Evolutionary conservation across 371 early-diverging fungal genomes (phyloP).

Genomic region (Vittaforma corneae): DNA sequence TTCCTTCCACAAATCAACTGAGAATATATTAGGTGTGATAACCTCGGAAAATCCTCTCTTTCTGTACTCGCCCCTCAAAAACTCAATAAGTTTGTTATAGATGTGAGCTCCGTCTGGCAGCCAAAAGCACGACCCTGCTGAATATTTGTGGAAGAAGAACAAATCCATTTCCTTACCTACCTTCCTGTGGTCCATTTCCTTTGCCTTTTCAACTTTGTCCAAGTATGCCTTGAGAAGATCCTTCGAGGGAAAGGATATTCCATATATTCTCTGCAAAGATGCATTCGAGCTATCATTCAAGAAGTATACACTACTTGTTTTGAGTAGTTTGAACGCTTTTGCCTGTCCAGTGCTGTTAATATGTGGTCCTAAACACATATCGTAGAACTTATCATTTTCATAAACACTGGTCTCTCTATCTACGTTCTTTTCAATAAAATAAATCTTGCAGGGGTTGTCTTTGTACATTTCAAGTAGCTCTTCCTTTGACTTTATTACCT

Average conservation of each 20-base stretch:
- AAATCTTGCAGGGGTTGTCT: slow-evolving; percentile 57
- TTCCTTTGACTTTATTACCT: slow-evolving; percentile 73
- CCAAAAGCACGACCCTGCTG: slow-evolving; percentile 90
- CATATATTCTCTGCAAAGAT: slow-evolving; percentile 91
- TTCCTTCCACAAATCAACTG: slow-evolving; percentile 84
- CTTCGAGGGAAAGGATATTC: slow-evolving; percentile 91
- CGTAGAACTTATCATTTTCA: slow-evolving; percentile 79
- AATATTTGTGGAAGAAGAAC: slow-evolving; percentile 87
- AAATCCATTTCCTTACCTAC: slow-evolving; percentile 75
- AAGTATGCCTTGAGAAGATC: slow-evolving; percentile 84
- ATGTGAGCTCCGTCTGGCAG: slow-evolving; percentile 85
- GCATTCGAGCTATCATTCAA: slow-evolving; percentile 87
- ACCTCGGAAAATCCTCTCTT: slow-evolving; percentile 82
- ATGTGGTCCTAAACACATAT: slow-evolving; percentile 96
- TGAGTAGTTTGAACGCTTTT: slow-evolving; percentile 73
- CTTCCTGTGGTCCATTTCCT: slow-evolving; percentile 89
- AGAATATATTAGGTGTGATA: slow-evolving; percentile 88
- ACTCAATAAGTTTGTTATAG: slow-evolving; percentile 77
- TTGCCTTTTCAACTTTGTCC: slow-evolving; percentile 81
- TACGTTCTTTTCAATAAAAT: slow-evolving; percentile 65
- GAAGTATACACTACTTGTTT: slow-evolving; percentile 92
- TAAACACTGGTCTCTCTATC: slow-evolving; percentile 86
- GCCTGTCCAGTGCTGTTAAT: slow-evolving; percentile 81
- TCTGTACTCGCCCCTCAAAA: slow-evolving; percentile 78
- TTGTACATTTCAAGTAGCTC: slow-evolving; percentile 87